Conservation (phyloP, 768 basidiomycete genomes). For the Leucocoprinus sp. region DNA sequence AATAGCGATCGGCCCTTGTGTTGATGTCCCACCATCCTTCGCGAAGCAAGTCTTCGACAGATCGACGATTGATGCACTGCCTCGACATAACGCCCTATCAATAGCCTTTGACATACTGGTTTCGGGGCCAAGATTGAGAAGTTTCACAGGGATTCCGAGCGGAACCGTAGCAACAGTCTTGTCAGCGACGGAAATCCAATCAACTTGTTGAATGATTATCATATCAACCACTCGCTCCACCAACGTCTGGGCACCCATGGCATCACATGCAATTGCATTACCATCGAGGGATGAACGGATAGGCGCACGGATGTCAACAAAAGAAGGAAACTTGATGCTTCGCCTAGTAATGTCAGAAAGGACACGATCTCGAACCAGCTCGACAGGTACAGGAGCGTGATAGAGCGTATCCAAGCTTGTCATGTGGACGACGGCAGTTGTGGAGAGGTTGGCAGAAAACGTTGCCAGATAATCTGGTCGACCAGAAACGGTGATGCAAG, state of each 20-base stretch:
- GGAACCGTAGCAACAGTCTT: conserved; percentile 20
- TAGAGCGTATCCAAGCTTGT: conserved; percentile 46
- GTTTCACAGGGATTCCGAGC: conserved; percentile 18
- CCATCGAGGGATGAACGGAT: conserved; percentile 41
- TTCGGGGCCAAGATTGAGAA: conserved; percentile 47
- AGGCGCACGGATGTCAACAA: conserved; percentile 37
- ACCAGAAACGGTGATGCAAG: conserved; percentile 49
- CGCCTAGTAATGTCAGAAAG: conserved; percentile 35
- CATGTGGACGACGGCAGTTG: conserved; percentile 28
- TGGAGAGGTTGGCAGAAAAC: conserved; percentile 32
- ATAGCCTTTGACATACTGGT: conserved; percentile 29
- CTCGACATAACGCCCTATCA: conserved; percentile 24
- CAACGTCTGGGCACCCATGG: conserved; percentile 21
- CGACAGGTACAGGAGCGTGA: conserved; percentile 31
- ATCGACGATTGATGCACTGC: conserved; percentile 16
- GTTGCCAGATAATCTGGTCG: conserved; percentile 38
- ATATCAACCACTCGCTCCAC: conserved; percentile 38
- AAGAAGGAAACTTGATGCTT: conserved; percentile 42
- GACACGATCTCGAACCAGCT: conserved; percentile 29
- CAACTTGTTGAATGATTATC: conserved; percentile 42
- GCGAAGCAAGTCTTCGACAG: conserved; percentile 17
- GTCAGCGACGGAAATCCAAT: conserved; percentile 40
- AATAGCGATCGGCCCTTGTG: conserved; percentile 49
- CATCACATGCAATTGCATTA: conserved; percentile 19
- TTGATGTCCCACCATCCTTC: neutral